Conservation (phyloP, 345 rosid genomes). For the Citrus mangshanensis region DNA sequence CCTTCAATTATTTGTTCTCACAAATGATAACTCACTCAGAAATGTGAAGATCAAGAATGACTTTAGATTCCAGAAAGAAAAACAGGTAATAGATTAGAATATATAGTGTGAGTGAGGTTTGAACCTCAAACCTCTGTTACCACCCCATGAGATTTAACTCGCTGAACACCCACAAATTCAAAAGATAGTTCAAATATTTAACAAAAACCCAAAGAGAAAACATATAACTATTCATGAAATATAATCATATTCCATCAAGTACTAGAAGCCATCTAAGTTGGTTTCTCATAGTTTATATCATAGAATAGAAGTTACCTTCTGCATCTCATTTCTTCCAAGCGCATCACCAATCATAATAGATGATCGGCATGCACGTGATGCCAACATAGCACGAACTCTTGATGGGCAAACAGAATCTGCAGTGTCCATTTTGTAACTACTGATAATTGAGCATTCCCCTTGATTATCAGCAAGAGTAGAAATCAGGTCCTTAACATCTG, state of each 20-base stretch:
- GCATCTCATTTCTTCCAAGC: conserved; percentile 81
- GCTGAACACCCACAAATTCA: neutral
- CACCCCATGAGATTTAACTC: neutral
- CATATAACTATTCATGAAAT: neutral
- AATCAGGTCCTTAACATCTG: conserved; percentile 92
- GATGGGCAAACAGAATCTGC: conserved; percentile 80
- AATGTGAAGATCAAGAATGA: neutral
- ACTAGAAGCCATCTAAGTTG: neutral
- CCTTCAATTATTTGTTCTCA: neutral
- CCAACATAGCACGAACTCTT: conserved; percentile 89
- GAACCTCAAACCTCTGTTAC: neutral
- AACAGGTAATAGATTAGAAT: neutral
- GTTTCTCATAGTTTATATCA: neutral
- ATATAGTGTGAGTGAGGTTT: neutral
- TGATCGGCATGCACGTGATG: conserved; percentile 89
- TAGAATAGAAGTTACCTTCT: conserved; percentile 48
- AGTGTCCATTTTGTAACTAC: conserved; percentile 76
- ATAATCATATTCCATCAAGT: neutral
- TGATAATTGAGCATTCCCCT: conserved; percentile 73
- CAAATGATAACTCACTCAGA: neutral
- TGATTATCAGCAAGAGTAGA: conserved; percentile 76
- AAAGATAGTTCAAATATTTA: neutral
- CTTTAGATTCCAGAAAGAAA: neutral
- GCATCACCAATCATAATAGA: conserved; percentile 91
- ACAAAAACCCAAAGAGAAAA: neutral